phyloP scores from a whole-genome alignment of 1,284 basidiomycete genomes.

The Trichosporon ovoides region DNA sequence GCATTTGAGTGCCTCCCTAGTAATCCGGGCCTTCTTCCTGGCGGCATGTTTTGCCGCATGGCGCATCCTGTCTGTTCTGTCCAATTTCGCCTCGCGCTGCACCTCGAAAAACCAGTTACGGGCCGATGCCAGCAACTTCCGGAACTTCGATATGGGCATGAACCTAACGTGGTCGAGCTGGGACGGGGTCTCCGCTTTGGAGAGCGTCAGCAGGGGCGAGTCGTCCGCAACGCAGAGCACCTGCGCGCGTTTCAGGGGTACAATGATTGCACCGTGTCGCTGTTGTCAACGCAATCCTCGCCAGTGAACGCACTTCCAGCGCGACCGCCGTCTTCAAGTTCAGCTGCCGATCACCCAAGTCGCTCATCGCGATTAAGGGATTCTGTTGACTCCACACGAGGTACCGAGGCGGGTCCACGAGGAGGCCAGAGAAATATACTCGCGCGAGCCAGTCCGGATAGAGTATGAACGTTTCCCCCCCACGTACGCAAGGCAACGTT shows the following conservation, averaged over 20 bases:
- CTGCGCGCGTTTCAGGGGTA: slow-evolving; percentile 5
- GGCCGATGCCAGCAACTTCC: not conserved
- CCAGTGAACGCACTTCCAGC: slow-evolving; percentile 20
- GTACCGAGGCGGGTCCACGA: slow-evolving; percentile 8
- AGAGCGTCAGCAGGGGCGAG: not conserved
- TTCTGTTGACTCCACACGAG: not conserved
- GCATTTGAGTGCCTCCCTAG: not conserved
- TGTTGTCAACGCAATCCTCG: not conserved
- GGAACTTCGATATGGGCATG: not conserved
- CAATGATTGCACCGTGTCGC: slow-evolving; percentile 23
- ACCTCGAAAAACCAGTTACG: not conserved
- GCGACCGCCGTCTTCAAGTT: slow-evolving; percentile 13
- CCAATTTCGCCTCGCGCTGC: not conserved
- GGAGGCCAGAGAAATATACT: slow-evolving; percentile 21
- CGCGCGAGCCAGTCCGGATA: slow-evolving; percentile 22
- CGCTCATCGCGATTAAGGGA: slow-evolving; percentile 13
- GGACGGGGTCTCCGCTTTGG: not conserved
- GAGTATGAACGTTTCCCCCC: slow-evolving; percentile 1
- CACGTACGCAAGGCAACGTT: not conserved
- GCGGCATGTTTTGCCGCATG: not conserved
- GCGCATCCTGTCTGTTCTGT: not conserved
- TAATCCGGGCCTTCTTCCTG: not conserved
- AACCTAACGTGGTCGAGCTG: not conserved
- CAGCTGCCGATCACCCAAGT: slow-evolving; percentile 2
- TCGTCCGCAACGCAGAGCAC: slow-evolving; percentile 13